Evolutionary conservation across 495 filamentous ascomycete genomes (phyloP), one percentile per base, ranked within the genome.

Genomic region (Amphirosellinia nigrospora): DNA sequence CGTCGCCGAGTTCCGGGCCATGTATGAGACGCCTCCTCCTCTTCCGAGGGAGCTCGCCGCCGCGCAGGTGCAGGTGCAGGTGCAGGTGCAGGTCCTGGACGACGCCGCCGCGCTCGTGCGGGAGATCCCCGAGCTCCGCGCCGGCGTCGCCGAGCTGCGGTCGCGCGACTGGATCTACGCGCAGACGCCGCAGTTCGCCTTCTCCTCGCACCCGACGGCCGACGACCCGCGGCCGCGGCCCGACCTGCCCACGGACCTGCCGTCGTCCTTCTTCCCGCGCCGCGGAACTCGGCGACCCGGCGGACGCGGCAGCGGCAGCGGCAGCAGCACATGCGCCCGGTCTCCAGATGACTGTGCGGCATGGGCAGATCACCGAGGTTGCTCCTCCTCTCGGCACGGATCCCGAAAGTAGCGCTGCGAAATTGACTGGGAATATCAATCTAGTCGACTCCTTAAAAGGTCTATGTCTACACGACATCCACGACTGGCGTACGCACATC

Each of bases 131-230:
- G 61, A 59, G 41, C 15, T 71, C 62, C 53, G 34, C 26, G 53
- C 61, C 52, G 69, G 69, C 52, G 19, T 66, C 52, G 53, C 59
- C 39, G 45, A 59, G 38, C 62, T 41, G 67, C 36, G 93, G 88
- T 93, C 92, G 0, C 75, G 80, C 6, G 89, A 91, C 15, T 97
- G 93, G 92, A 90, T 91, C 72, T 96, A 90, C 77, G 86, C 85
- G 3, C 93, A 97, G 78, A 97, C 94, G 23, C 94, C 94, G 0
- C 88, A 90, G 73, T 97, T 98, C 77, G 91, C 87, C 30, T 90
- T 97, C 56, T 81, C 83, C 62, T 83, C 81, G n/a, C 76, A 82
- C 60, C 78, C 80, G 4, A 86, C 81, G 13, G 82, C 86, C 50
- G 85, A 86, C 0, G 89, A 91, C 71, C 82, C 83, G 19, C 82